Evolutionary conservation across 1,284 basidiomycete species (phyloP).

Genomic region (Malassezia psittaci): DNA sequence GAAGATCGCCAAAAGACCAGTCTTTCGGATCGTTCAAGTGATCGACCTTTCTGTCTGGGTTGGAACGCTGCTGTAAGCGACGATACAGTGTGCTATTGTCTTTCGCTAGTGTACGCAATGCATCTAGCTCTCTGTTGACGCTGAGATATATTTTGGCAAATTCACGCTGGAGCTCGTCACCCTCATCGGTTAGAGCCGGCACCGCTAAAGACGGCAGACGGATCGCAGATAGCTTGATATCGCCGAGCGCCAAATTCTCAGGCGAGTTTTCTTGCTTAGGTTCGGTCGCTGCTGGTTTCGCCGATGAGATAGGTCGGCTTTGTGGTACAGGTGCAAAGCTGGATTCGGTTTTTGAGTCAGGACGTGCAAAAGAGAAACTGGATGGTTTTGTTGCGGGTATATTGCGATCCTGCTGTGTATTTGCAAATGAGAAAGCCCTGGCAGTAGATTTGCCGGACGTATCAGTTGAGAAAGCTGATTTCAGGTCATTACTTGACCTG

Average conservation of each 20-base stretch:
- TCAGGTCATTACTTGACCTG: no score
- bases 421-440: no score
- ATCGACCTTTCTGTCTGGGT: slow-evolving; percentile 17
- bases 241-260: background rate
- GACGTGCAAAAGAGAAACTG: no score
- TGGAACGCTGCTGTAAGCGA: slow-evolving; percentile 22
- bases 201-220: background rate
- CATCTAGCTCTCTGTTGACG: slow-evolving; percentile 47
- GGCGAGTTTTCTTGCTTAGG: no score
- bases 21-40: slow-evolving; percentile 16
- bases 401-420: no score
- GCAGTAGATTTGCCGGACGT: no score
- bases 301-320: no score
- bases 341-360: no score
- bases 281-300: no score
- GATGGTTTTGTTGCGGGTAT: no score
- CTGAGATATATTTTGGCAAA: slow-evolving; percentile 46
- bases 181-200: slow-evolving; percentile 1
- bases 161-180: slow-evolving; percentile 37
- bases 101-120: slow-evolving; percentile 21
- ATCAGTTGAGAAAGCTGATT: no score
- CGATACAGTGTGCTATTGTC: slow-evolving; percentile 41
- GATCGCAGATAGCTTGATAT: background rate
- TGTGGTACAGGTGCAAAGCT: no score
- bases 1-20: slow-evolving; percentile 49